Evolutionary conservation across 2,329 filamentous ascomycete species (phyloP).

Genomic region (Talaromyces sp.): DNA sequence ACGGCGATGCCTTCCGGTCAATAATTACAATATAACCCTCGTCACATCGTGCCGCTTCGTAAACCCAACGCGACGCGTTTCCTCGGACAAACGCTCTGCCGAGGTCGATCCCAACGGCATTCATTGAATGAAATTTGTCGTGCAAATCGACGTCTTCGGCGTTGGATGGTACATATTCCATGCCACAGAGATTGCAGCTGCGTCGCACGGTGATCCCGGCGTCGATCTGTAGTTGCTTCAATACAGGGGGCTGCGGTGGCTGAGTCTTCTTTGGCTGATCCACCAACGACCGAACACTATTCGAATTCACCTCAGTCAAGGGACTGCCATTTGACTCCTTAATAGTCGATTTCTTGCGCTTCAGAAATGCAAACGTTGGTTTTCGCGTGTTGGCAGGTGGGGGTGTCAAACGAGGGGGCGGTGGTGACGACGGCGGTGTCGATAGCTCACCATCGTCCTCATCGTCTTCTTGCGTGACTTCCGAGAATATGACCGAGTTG

Average conservation of each 20-base stretch:
- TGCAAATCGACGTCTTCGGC: slow-evolving; percentile 61
- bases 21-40: slow-evolving; percentile 57
- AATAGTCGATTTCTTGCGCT: slow-evolving; percentile 40
- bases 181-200: slow-evolving; percentile 59
- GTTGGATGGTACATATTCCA: slow-evolving; percentile 64
- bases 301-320: slow-evolving; percentile 47
- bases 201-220: slow-evolving; percentile 55
- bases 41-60: slow-evolving; percentile 49
- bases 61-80: slow-evolving; percentile 51
- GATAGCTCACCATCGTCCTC: slow-evolving; percentile 40
- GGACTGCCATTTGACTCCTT: slow-evolving; percentile 33
- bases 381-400: slow-evolving; percentile 45
- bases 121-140: slow-evolving; percentile 62
- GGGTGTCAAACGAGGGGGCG: slow-evolving; percentile 46
- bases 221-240: slow-evolving; percentile 62
- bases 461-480: slow-evolving; percentile 35
- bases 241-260: slow-evolving; percentile 25
- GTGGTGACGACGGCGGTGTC: slow-evolving; percentile 54
- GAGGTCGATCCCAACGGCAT: slow-evolving; percentile 59
- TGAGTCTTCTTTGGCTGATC: slow-evolving; percentile 37
- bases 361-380: slow-evolving; percentile 51
- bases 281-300: slow-evolving; percentile 40
- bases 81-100: slow-evolving; percentile 56
- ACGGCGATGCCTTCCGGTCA: slow-evolving; percentile 51
- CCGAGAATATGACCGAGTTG: slow-evolving; percentile 44